Conservation (phyloP, 2,329 filamentous ascomycete genomes). For the Alternaria tenuissima region DNA sequence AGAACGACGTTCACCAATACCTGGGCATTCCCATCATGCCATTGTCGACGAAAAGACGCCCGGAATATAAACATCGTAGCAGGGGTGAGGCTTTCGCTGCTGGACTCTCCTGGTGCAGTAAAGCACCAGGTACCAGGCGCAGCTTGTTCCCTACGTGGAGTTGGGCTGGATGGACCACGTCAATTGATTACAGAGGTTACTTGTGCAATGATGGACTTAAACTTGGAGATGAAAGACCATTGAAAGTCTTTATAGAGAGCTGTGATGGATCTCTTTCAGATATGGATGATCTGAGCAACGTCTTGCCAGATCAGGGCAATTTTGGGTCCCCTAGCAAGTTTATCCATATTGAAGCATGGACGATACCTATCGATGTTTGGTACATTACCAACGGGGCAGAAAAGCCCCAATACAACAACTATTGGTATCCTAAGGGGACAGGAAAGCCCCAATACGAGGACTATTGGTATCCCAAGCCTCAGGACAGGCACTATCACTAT, state of each 20-base stretch:
- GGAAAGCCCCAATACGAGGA: no score
- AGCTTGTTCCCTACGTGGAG: neutral
- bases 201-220: neutral
- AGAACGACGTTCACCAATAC: no score
- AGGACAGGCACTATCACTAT: no score
- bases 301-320: neutral
- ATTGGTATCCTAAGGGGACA: no score
- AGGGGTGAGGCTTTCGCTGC: neutral
- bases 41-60: no score
- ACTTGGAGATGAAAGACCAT: neutral
- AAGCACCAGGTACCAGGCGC: neutral
- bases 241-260: neutral
- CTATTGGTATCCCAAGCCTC: no score
- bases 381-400: no score
- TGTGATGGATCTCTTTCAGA: neutral
- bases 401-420: no score
- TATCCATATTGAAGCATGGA: neutral
- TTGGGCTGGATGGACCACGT: neutral
- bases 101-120: neutral
- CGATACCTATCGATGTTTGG: neutral
- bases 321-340: neutral
- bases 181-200: no score
- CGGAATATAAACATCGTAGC: neutral
- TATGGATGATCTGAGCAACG: neutral
- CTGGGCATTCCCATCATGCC: no score